These are phyloP conservation scores for Kodamaea fukazawae DNA, from an alignment of 805 yeast genomes.

Conservation along the genomic window DNA sequence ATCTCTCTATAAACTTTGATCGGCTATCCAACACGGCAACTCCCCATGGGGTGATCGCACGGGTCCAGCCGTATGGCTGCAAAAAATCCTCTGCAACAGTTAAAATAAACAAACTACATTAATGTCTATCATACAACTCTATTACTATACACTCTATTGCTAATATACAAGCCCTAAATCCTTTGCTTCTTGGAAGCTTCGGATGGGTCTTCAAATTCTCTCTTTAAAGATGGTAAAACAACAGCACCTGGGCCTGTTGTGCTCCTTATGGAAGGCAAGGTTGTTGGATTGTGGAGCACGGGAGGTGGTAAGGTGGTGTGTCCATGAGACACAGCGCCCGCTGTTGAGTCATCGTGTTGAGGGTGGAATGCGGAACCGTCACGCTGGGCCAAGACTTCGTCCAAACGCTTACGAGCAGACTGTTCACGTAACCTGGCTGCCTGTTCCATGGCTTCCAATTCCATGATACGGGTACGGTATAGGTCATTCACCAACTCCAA, in stretches of 20 bases:
- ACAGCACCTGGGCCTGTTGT: slow-evolving; percentile 10
- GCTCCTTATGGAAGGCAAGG: slow-evolving; percentile 9
- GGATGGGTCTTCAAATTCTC: slow-evolving; percentile 21
- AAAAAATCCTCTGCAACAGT: too few species aligned
- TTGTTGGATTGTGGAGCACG: slow-evolving; percentile 7
- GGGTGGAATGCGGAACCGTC: not conserved
- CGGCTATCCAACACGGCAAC: too few species aligned
- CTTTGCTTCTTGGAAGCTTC: slow-evolving; percentile 12
- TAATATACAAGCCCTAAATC: slow-evolving; percentile 1
- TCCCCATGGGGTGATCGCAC: too few species aligned
- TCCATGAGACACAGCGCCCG: slow-evolving; percentile 3
- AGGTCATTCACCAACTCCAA: slow-evolving; percentile 88
- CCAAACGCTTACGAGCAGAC: slow-evolving; percentile 47
- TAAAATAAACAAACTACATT: too few species aligned
- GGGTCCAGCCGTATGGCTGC: too few species aligned
- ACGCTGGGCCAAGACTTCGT: slow-evolving; percentile 35
- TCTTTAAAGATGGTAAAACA: slow-evolving; percentile 21
- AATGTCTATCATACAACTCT: slow-evolving; percentile 3
- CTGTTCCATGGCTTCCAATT: slow-evolving; percentile 68
- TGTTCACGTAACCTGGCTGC: slow-evolving; percentile 52
- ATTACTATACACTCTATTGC: slow-evolving; percentile 8
- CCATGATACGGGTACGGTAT: slow-evolving; percentile 77
- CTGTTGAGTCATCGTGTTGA: slow-evolving; percentile 5
- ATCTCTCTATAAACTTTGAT: too few species aligned
- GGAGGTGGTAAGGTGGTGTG: slow-evolving; percentile 9